A percentile compares a stretch with the other conserved stretches of the same genome.
Evolutionary conservation across 257 asterid species (phyloP).

Genomic region (Penstemon eatonii): DNA sequence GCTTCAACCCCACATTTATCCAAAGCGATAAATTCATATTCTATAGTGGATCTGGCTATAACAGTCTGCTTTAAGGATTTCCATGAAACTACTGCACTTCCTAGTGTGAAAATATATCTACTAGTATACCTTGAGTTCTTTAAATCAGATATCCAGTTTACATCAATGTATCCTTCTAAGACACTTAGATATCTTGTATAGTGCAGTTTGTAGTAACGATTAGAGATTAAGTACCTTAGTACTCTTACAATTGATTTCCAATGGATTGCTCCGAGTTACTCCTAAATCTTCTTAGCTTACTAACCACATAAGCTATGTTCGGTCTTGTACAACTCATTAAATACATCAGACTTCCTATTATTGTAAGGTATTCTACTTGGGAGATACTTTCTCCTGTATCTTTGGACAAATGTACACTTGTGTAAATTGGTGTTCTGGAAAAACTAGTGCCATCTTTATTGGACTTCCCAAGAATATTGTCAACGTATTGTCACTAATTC

Average conservation of each 20-base stretch:
- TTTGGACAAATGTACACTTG: neutral
- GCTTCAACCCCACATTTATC: too few relatives aligned
- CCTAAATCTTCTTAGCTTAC: neutral
- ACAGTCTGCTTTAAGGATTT: conserved; percentile 11
- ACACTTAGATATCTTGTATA: conserved; percentile 12
- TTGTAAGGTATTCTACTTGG: too few relatives aligned
- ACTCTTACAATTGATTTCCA: neutral
- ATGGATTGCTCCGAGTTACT: neutral
- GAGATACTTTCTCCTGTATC: too few relatives aligned
- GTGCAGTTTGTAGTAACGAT: neutral
- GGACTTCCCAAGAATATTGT: neutral
- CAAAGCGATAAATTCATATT: neutral
- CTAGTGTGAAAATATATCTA: conserved; percentile 20
- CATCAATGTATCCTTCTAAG: neutral
- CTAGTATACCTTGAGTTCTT: conserved; percentile 1
- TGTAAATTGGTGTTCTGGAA: neutral
- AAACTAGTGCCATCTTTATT: neutral
- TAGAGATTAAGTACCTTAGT: conserved; percentile 11
- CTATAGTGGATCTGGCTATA: conserved; percentile 10
- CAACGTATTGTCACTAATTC: neutral
- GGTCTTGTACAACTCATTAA: neutral
- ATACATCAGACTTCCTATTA: neutral
- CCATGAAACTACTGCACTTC: conserved; percentile 4
- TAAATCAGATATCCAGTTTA: conserved; percentile 2
- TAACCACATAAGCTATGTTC: neutral